Evolutionary conservation across 1,284 basidiomycete species (phyloP).

Genomic region (Spongiforma sp.): DNA sequence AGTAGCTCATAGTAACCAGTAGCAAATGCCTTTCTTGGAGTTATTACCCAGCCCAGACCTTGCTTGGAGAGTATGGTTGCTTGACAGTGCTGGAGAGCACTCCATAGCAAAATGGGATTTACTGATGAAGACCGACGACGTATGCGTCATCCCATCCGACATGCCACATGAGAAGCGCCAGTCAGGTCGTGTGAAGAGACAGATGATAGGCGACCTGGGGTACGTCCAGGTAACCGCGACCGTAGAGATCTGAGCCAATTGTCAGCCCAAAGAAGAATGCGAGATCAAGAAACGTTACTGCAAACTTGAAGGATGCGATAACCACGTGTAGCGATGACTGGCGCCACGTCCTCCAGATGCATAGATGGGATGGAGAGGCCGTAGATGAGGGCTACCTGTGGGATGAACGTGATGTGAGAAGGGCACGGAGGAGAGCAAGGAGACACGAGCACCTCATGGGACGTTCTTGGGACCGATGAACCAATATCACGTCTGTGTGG

Average conservation of each 20-base stretch:
- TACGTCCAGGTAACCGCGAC: slow-evolving; percentile 80
- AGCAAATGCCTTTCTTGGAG: neutral
- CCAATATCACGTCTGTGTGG: slow-evolving; percentile 72
- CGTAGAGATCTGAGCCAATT: slow-evolving; percentile 67
- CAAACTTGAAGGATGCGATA: slow-evolving; percentile 78
- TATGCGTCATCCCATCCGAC: slow-evolving; percentile 69
- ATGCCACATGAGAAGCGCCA: slow-evolving; percentile 81
- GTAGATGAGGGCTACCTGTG: slow-evolving; percentile 74
- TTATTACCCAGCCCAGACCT: neutral
- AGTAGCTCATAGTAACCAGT: neutral
- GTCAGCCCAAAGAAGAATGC: slow-evolving; percentile 5
- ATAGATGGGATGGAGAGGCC: slow-evolving; percentile 78
- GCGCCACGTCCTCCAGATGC: slow-evolving; percentile 75
- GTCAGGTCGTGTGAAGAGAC: slow-evolving; percentile 70
- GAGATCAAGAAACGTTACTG: slow-evolving; percentile 45
- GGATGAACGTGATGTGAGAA: neutral
- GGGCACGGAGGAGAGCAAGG: neutral
- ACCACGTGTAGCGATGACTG: slow-evolving; percentile 62
- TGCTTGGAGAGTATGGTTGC: neutral
- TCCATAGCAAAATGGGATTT: slow-evolving; percentile 1
- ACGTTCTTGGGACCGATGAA: slow-evolving; percentile 72
- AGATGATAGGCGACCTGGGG: slow-evolving; percentile 68
- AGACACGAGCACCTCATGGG: slow-evolving; percentile 54
- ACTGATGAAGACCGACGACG: slow-evolving; percentile 52
- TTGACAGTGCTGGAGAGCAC: neutral